These are phyloP conservation scores for Aspergillus versicolor DNA, from an alignment of 2,329 filamentous ascomycete species.

Conservation along the genomic window DNA sequence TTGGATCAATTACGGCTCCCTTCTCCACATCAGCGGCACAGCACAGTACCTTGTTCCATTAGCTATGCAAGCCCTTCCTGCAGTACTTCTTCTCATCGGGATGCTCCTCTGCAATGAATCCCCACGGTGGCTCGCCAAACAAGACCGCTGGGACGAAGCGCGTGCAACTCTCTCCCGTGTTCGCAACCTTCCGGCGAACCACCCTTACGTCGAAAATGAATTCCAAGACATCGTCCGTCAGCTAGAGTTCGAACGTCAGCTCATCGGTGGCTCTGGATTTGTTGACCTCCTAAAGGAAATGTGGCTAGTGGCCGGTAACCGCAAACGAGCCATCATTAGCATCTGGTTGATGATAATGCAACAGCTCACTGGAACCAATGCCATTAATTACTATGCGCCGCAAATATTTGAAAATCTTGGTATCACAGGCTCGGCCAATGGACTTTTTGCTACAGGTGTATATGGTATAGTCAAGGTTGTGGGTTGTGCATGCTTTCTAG, in stretches of 20 bases:
- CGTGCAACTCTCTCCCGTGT: conserved; percentile 56
- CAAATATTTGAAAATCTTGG: conserved; percentile 40
- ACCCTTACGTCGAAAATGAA: conserved; percentile 59
- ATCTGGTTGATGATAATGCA: conserved; percentile 43
- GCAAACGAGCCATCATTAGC: conserved; percentile 37
- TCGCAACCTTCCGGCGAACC: conserved; percentile 53
- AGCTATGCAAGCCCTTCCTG: conserved; percentile 64
- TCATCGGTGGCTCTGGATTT: conserved; percentile 5
- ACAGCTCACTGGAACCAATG: conserved; percentile 42
- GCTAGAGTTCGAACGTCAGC: conserved; percentile 10
- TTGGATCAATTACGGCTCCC: conserved; percentile 57
- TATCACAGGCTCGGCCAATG: conserved; percentile 31
- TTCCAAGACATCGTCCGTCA: conserved; percentile 56
- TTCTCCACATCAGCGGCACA: conserved; percentile 49
- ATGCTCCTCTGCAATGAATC: conserved; percentile 66
- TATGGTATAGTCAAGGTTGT: conserved; percentile 42
- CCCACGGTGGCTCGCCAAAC: conserved; percentile 66
- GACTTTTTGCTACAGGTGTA: conserved; percentile 39
- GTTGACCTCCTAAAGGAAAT: conserved; percentile 30
- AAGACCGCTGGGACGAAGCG: conserved; percentile 67
- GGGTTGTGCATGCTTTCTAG: conserved; percentile 36
- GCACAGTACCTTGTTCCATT: conserved; percentile 53
- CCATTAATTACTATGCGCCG: conserved; percentile 41
- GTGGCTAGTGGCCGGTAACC: conserved; percentile 37
- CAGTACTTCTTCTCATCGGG: conserved; percentile 58